Evolutionary conservation across 352 stramenopile genomes (phyloP).

Genomic region (Globisporangium megalacanthum): DNA sequence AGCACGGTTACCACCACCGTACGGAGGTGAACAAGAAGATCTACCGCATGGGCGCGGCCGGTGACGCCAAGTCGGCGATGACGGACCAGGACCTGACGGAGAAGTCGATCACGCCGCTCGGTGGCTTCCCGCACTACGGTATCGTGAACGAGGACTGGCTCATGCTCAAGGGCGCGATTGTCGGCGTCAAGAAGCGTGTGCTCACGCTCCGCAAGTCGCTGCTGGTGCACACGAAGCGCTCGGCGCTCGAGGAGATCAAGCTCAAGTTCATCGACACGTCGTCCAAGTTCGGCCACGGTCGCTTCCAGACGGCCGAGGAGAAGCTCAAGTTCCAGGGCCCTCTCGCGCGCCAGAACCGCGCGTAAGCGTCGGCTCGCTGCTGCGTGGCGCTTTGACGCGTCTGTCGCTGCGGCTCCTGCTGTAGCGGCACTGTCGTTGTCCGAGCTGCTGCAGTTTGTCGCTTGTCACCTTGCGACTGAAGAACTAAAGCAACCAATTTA

Average conservation of each 20-base stretch:
- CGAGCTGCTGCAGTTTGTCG: not conserved
- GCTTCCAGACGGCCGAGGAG: conserved; percentile 99
- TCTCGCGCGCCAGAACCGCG: conserved; percentile 89
- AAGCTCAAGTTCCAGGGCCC: conserved; percentile 99
- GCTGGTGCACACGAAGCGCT: conserved; percentile 95
- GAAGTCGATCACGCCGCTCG: conserved; percentile 99
- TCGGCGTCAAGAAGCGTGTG: conserved; percentile 98
- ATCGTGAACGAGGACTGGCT: conserved; percentile 99
- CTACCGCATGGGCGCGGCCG: conserved; percentile 95
- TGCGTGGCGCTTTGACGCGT: conserved; percentile 13
- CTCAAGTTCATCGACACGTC: conserved; percentile 96
- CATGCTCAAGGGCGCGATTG: conserved; percentile 99
- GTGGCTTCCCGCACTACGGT: conserved; percentile 99
- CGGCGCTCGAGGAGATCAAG: conserved; percentile 96
- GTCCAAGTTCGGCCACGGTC: conserved; percentile 99
- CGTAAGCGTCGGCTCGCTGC: conserved; percentile 45
- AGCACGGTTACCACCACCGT: conserved; percentile 99
- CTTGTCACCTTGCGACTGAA: not conserved
- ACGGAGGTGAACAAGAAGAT: conserved; percentile 99
- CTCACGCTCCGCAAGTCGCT: conserved; percentile 99
- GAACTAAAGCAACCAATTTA: conserved; percentile 2
- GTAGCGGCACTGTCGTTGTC: not conserved
- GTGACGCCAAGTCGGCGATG: conserved; percentile 93
- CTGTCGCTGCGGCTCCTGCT: not conserved
- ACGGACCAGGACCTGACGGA: conserved; percentile 99